Evolutionary conservation across 2,329 filamentous ascomycete species (phyloP).

Genomic region (Truncatella angustata): DNA sequence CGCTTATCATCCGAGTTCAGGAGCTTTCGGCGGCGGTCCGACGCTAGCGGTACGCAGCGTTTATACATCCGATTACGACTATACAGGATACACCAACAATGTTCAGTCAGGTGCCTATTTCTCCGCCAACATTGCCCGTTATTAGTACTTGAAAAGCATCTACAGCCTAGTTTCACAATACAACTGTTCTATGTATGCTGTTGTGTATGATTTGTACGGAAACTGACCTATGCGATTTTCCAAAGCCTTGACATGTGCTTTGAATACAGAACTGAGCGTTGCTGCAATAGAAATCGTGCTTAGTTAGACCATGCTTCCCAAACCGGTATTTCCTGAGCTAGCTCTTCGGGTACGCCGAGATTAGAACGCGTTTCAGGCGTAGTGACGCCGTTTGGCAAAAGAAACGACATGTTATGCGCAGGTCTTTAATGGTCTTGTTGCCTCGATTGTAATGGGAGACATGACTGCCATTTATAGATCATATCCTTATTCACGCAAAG

Average conservation of each 20-base stretch:
- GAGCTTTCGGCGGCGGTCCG: conserved; percentile 4
- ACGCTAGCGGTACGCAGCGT: neutral
- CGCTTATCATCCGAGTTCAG: conserved; percentile 5
- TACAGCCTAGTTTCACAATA: neutral
- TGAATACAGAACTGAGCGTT: neutral
- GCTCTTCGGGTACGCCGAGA: neutral
- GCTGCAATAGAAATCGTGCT: neutral
- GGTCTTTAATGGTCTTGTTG: neutral
- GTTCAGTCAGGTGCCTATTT: no score
- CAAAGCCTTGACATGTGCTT: neutral
- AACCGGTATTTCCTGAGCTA: neutral
- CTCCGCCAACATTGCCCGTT: neutral
- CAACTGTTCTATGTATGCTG: no score
- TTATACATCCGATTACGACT: neutral
- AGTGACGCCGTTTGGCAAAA: neutral
- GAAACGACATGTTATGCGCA: neutral
- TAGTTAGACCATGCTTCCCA: neutral
- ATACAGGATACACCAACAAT: neutral
- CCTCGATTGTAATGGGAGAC: no score
- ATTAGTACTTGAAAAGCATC: neutral
- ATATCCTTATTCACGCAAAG: no score
- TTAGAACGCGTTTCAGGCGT: neutral
- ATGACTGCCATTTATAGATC: no score
- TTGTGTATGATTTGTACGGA: no score
- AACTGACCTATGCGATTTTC: neutral